Percentiles rank a stretch among this genome's conserved stretches.
Conservation (phyloP, 345 rosid species). For the Corchorus olitorius region DNA sequence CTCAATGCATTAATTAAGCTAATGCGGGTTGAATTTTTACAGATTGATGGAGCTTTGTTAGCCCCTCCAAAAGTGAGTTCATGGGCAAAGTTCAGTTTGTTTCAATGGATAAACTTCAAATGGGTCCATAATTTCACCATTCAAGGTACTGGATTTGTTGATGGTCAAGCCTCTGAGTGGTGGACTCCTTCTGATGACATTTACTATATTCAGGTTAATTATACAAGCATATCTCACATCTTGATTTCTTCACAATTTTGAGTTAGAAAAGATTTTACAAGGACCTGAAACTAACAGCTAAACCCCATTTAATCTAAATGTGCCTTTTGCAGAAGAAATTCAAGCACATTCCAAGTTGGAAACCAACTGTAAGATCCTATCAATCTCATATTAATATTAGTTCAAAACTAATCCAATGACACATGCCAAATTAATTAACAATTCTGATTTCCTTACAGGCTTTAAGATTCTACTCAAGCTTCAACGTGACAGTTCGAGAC, state of each 20-base stretch:
- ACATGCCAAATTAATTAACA: not conserved
- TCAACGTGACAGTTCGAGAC: constrained; percentile 71
- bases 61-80: constrained; percentile 66
- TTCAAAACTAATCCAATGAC: too few relatives aligned
- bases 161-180: constrained; percentile 85
- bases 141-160: constrained; percentile 71
- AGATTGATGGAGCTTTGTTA: constrained; percentile 73
- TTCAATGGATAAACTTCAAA: constrained; percentile 88
- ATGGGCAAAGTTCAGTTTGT: constrained; percentile 70
- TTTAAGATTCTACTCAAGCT: constrained; percentile 72
- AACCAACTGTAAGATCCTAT: constrained; percentile 66
- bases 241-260: not conserved
- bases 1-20: constrained; percentile 22
- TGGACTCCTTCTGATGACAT: constrained; percentile 47
- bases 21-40: constrained; percentile 31
- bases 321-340: constrained; percentile 48
- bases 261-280: not conserved
- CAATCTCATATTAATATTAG: not conserved
- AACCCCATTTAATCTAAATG: constrained; percentile 6
- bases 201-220: constrained; percentile 53
- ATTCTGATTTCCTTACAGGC: constrained; percentile 43
- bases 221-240: not conserved
- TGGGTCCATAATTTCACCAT: constrained; percentile 71
- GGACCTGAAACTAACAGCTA: not conserved
- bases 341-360: constrained; percentile 57